phyloP scores from a whole-genome alignment of 148 eudicot species.

The Beta vulgaris region DNA sequence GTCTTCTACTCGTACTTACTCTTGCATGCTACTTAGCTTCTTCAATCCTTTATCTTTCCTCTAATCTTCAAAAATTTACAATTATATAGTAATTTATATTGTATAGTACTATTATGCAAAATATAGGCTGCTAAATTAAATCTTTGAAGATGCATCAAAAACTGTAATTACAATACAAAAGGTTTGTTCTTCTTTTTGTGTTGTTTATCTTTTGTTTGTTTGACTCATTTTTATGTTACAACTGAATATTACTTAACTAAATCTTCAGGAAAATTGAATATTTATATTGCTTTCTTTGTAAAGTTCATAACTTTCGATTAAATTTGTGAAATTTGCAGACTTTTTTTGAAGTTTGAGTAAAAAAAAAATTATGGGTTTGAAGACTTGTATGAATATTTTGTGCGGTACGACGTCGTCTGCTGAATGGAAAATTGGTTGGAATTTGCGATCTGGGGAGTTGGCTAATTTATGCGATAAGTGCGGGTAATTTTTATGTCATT shows the following conservation, averaged over 20 bases:
- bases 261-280: neutral
- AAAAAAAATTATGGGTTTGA: constrained; percentile 34
- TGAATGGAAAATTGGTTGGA: constrained; percentile 82
- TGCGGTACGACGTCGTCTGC: constrained; percentile 57
- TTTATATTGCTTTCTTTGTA: neutral
- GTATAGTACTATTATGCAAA: no score
- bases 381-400: constrained; percentile 64
- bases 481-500: constrained; percentile 55
- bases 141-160: neutral
- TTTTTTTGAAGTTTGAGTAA: neutral
- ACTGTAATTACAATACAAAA: constrained; percentile 10
- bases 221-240: constrained; percentile 1
- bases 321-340: constrained; percentile 23
- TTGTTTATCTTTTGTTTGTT: neutral
- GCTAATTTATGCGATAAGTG: constrained; percentile 76
- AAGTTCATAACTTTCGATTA: constrained; percentile 19
- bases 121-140: neutral
- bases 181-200: constrained; percentile 9
- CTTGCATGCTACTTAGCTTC: constrained; percentile 19
- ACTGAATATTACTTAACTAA: constrained; percentile 10
- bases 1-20: neutral
- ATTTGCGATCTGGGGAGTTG: constrained; percentile 74
- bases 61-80: no score
- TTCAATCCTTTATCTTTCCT: constrained; percentile 4
- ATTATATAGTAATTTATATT: no score